A percentile compares a stretch with the other conserved stretches of the same genome.
Conservation (phyloP, 768 basidiomycete species). For the Trametes meyenii region DNA sequence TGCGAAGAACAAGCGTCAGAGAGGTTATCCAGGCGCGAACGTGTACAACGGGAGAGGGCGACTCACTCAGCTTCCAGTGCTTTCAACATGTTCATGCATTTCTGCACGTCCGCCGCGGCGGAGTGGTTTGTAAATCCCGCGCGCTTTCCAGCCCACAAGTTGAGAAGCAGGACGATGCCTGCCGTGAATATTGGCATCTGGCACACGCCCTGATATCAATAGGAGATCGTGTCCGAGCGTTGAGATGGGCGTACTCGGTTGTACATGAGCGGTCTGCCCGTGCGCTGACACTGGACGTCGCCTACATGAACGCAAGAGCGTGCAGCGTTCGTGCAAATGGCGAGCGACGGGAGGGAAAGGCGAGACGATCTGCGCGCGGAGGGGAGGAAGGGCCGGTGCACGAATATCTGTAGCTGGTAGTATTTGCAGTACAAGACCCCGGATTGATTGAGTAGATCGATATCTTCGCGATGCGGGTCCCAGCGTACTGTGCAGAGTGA, state of each 20-base stretch:
- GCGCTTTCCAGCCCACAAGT: conserved; percentile 49
- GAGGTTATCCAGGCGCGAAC: not conserved
- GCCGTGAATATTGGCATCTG: conserved; percentile 42
- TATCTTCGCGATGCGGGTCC: conserved; percentile 30
- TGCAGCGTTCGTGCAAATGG: conserved; percentile 86
- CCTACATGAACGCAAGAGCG: conserved; percentile 73
- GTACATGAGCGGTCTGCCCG: not conserved
- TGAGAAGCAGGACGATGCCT: conserved; percentile 50
- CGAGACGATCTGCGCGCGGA: conserved; percentile 53
- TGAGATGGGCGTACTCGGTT: conserved; percentile 9
- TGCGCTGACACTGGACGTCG: conserved; percentile 47
- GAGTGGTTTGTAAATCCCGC: conserved; percentile 37
- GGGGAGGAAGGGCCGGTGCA: conserved; percentile 82
- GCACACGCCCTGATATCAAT: not conserved
- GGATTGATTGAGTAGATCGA: conserved; percentile 37
- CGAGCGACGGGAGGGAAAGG: conserved; percentile 62
- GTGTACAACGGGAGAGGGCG: not conserved
- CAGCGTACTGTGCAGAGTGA: conserved; percentile 27
- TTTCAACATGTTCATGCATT: conserved; percentile 38
- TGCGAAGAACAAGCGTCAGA: not conserved
- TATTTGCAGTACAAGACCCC: conserved; percentile 44
- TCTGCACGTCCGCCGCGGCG: conserved; percentile 45
- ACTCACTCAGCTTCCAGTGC: conserved; percentile 18
- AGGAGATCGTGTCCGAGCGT: not conserved
- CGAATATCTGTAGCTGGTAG: conserved; percentile 60